Base-by-base conservation (phyloP, 768 basidiomycete genomes). In the Boletus reticulatus region DNA sequence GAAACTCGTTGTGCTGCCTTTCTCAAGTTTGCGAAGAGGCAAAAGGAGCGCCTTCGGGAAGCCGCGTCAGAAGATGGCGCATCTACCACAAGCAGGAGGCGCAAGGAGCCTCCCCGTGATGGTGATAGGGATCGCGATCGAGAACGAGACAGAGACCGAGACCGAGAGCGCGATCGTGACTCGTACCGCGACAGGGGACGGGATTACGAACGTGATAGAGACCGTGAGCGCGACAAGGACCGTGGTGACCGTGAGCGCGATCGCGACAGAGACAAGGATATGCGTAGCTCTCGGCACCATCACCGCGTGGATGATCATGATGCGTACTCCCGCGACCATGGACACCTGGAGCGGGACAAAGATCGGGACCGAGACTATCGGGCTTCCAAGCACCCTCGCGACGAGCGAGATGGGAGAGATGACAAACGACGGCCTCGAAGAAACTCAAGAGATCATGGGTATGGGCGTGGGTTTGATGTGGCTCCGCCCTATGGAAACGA, bases 31-130 rank as follows among this genome's bases (percentile, higher is more conserved):
- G 78, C 95, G 49, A 92, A 89, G 70, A 76, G 96, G 55, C 94
- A 97, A 67, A 97, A 94, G 87, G 93, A 94, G 70, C 87, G 91
- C 46, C 73, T 92, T 53, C 83, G 89, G 22, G 85, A 87, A 63
- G 76, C 68, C 12, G 89, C 84, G 32, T 92, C 91, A 4, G 92
- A 94, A 58, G 92, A 94, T 60, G 91, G 89, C 4, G 83, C 74
- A 5, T 92, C 90, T 0, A 85, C 87, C 2, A 89, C 88, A 0
- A 89, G 90, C 61, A 79, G 90, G 51, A 87, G 82, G 60, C 83
- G 92, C 56, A 92, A 92, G 69, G 92, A 93, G 57, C 90, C 88
- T 22, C 56, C 55, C 32, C 60, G 68, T 27, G 83, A 85, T 42
- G 71, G 73, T 22, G 83, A 84, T 37, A 72, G 74, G 37, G 80